phyloP scores from a whole-genome alignment of 345 rosid genomes.

The Trapa bicornis region DNA sequence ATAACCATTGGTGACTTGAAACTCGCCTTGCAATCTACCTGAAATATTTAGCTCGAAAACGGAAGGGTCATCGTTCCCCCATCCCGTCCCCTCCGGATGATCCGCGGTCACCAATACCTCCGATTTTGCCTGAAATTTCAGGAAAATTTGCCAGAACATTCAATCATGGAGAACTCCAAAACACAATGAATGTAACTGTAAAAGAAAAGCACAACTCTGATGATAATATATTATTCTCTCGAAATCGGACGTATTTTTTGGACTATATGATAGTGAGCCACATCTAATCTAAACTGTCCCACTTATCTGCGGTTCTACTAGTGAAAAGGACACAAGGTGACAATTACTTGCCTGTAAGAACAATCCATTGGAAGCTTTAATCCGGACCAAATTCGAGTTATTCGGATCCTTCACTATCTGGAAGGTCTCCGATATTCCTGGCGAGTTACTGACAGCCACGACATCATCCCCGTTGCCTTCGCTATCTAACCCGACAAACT shows the following conservation, averaged over 20 bases:
- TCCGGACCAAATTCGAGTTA: constrained; percentile 27
- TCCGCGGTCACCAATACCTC: constrained; percentile 46
- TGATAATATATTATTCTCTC: no score
- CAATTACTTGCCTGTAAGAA: constrained; percentile 30
- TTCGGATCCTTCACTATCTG: constrained; percentile 28
- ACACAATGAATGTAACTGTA: not conserved
- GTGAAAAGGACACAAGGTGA: not conserved
- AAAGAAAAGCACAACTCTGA: no score
- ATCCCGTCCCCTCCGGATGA: constrained; percentile 16
- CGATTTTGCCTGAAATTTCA: constrained; percentile 24
- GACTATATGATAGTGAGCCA: no score
- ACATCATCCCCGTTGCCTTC: constrained; percentile 17
- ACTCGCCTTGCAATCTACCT: constrained; percentile 35
- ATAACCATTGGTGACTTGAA: constrained; percentile 50
- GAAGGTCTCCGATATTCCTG: constrained; percentile 23
- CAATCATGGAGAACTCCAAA: not conserved
- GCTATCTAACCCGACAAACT: constrained; percentile 31
- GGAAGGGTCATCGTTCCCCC: constrained; percentile 44
- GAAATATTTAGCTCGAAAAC: constrained; percentile 25
- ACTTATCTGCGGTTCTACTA: not conserved
- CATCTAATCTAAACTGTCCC: no score
- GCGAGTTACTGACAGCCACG: constrained; percentile 22
- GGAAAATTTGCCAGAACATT: not conserved
- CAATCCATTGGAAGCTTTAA: constrained; percentile 40
- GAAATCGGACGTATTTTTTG: no score